Evolutionary conservation across 2,329 filamentous ascomycete genomes (phyloP).

Genomic region (Aspergillus clavatus): DNA sequence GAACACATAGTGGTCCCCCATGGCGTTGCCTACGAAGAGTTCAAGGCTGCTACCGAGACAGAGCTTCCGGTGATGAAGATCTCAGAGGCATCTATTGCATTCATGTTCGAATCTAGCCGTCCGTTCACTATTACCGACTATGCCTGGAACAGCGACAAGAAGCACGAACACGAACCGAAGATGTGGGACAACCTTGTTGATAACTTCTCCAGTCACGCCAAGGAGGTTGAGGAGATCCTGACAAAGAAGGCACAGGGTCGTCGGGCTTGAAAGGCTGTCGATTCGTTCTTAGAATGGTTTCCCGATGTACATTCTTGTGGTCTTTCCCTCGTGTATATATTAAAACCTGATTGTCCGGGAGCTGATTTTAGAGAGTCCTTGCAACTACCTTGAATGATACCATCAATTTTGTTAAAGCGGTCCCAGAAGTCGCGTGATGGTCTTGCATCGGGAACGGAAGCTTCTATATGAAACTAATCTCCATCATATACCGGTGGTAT

Average conservation of each 20-base stretch:
- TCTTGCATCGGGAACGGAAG: no score
- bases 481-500: no score
- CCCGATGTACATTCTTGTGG: no score
- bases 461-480: no score
- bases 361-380: no score
- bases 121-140: slow-evolving; percentile 35
- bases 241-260: slow-evolving; percentile 24
- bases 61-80: slow-evolving; percentile 27
- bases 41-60: slow-evolving; percentile 26
- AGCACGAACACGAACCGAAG: slow-evolving; percentile 45
- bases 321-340: no score
- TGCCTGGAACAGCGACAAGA: slow-evolving; percentile 35
- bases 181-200: slow-evolving; percentile 54
- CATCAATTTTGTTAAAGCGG: no score
- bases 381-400: no score
- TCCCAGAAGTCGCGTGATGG: no score
- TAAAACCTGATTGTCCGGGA: no score
- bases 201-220: slow-evolving; percentile 46
- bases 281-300: background rate
- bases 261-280: slow-evolving; percentile 9
- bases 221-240: slow-evolving; percentile 46
- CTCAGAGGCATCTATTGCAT: slow-evolving; percentile 30
- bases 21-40: slow-evolving; percentile 34
- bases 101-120: slow-evolving; percentile 35
- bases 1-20: slow-evolving; percentile 29